A percentile compares a stretch with the other conserved stretches of the same genome.
phyloP scores from a whole-genome alignment of 768 basidiomycete genomes.

The Phallus indusiatus region DNA sequence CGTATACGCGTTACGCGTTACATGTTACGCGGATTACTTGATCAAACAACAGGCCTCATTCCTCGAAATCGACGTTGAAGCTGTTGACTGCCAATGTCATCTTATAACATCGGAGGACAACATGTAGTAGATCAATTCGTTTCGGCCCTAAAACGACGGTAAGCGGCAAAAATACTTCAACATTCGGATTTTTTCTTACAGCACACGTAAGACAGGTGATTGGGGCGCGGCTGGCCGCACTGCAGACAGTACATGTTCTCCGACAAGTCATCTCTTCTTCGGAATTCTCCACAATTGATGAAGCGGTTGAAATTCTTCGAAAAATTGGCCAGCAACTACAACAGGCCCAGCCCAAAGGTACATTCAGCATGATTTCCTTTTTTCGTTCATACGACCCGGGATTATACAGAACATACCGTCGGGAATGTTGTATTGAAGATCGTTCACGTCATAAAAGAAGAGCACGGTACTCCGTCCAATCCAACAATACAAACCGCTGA shows the following conservation, averaged over 20 bases:
- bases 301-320: constrained; percentile 72
- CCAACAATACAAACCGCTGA: constrained; percentile 25
- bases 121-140: constrained; percentile 6
- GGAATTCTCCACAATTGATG: constrained; percentile 78
- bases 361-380: constrained; percentile 9
- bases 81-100: neutral
- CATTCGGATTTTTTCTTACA: neutral
- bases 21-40: too few species aligned
- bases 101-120: neutral
- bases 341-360: constrained; percentile 94
- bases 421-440: constrained; percentile 93
- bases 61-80: neutral
- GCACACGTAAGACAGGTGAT: constrained; percentile 62
- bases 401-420: constrained; percentile 72
- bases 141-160: constrained; percentile 5
- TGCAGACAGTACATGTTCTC: constrained; percentile 83
- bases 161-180: neutral
- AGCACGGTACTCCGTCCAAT: constrained; percentile 59
- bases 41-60: too few species aligned
- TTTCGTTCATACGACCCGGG: constrained; percentile 5
- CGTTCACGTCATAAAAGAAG: constrained; percentile 89
- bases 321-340: constrained; percentile 70
- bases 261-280: constrained; percentile 85
- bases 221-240: constrained; percentile 80
- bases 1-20: too few species aligned